A percentile compares a stretch with the other conserved stretches of the same genome.
Conservation (phyloP, 441 rosid species). For the Aleurites moluccanus region DNA sequence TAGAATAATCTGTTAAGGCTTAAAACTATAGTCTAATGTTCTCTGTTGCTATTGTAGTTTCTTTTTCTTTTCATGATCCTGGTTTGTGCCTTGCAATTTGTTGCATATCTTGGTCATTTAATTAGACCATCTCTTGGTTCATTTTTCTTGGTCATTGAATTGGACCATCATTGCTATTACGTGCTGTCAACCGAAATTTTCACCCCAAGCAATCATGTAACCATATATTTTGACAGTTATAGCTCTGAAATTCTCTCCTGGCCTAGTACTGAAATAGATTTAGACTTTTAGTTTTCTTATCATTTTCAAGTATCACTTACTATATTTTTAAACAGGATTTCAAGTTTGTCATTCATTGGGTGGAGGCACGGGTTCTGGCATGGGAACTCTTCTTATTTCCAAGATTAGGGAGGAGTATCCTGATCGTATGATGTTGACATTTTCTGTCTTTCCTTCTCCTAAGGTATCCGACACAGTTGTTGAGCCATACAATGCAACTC, state of each 20-base stretch:
- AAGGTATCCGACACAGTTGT: slow-evolving; percentile 64
- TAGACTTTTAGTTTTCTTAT: background rate
- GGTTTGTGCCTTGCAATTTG: background rate
- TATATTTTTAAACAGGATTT: slow-evolving; percentile 35
- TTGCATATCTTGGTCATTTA: too few species aligned
- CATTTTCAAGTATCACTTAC: background rate
- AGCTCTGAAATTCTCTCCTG: background rate
- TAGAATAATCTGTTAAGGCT: background rate
- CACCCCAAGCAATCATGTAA: background rate
- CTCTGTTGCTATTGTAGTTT: background rate
- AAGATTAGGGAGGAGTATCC: slow-evolving; percentile 66
- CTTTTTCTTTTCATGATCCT: background rate
- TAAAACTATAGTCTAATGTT: background rate
- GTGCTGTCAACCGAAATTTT: background rate
- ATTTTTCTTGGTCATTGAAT: background rate
- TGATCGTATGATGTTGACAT: slow-evolving; percentile 63
- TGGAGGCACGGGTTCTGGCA: slow-evolving; percentile 54
- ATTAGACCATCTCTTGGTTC: background rate
- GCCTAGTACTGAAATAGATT: background rate
- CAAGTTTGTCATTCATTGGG: slow-evolving; percentile 52
- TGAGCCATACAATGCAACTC: slow-evolving; percentile 65
- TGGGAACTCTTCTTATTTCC: slow-evolving; percentile 53
- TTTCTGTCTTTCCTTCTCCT: slow-evolving; percentile 60
- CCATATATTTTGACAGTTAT: background rate
- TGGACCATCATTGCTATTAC: background rate